Base-by-base conservation (phyloP, 768 basidiomycete genomes). In the Boletus speciosus region DNA sequence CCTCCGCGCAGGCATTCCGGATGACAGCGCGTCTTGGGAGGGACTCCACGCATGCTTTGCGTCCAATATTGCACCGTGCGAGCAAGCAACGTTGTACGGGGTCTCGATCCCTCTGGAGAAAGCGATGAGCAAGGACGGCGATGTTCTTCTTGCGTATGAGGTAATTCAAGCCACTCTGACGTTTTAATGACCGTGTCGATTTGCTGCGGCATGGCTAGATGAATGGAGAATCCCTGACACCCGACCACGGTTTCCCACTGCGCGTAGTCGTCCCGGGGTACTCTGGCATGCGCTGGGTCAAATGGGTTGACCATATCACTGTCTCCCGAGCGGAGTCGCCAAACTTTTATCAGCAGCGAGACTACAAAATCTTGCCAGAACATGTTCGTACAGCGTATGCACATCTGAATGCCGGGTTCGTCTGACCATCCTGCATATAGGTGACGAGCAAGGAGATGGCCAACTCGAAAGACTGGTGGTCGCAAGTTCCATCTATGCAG, bases 211-310 rank as follows among this genome's bases (percentile, higher is more conserved):
- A 4, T n/a, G 16, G 19, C 6, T 32, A 62, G 85, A 88, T 88
- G 85, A 88, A 88, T 52, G 79, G 74, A 31, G 78, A 81, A 53
- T 72, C 77, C 0, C 69, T 88, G 16, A 75, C 78, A 14, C 71
- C 84, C 1, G 81, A 83, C 51, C 85, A 84, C 44, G 86, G 86
- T 1, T 84, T 78, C 6, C 86, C 86, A 4, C 60, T 89, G 25
- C 81, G 86, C n/a, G 68, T 85, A 8, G 79, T 88, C 38, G 82
- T 83, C 1, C 87, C 87, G 0, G 86, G 87, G 4, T 80, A 77
- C 60, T 73, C 81, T 15, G 86, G 86, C 6, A 86, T 84, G 31
- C 80, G 86, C 11, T 86, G 85, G 84, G 85, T 87, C 8, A 88
- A 89, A 73, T 89, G 87, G 86, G 73, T 86, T 0, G 83, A 86